Evolutionary conservation across 192 early-diverging fungal species (phyloP), one percentile per base, ranked within the genome.

Genomic region (Rhizoclosmatium globosum): DNA sequence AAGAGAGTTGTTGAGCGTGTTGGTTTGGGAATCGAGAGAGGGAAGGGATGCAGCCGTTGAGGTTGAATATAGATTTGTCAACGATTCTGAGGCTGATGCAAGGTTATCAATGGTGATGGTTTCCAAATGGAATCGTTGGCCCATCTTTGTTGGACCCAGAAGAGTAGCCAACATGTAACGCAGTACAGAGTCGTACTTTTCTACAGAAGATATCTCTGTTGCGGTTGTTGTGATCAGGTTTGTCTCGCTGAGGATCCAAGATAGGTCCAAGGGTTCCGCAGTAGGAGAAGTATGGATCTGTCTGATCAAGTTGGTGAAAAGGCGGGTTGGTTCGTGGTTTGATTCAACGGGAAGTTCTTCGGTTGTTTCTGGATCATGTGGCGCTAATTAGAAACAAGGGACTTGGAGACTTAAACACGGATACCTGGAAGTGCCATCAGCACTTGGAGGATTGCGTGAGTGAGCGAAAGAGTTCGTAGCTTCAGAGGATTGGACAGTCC

Each of bases 331-430:
- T 68, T 67, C 48, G 48, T 56, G 71, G 46, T 9, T 41, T 11
- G 76, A 46, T 48, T 38, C 31, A 4, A 79, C 69, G n/a, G 68
- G 77, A 7, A 79, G 46, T 45, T 71, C 48, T 31, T 71, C 56
- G 2, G 68, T 61, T 9, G 46, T 47, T 43, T 71, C 77, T 79
- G 68, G n/a, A 42, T 31, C 7, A 23, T 15, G n/a, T 64, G 13
- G 15, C 17, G 19, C 6, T 68, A 42, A 43, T 46, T 45, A 42
- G 11, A 17, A 44, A 4, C 15, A 46, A 43, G 2, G 46, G 9
- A 17, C 17, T 53, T 53, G 6, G 17, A 13, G 50, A 53, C 50
- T 53, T 17, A 7, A 17, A 7, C 50, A 17, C 50, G 9, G 17
- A 53, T 38, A 71, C 77, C 77, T 69, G n/a, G 56, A 2, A 62